Base-by-base conservation (phyloP, 306 rosid species). In the Fragaria nilgerrensis region DNA sequence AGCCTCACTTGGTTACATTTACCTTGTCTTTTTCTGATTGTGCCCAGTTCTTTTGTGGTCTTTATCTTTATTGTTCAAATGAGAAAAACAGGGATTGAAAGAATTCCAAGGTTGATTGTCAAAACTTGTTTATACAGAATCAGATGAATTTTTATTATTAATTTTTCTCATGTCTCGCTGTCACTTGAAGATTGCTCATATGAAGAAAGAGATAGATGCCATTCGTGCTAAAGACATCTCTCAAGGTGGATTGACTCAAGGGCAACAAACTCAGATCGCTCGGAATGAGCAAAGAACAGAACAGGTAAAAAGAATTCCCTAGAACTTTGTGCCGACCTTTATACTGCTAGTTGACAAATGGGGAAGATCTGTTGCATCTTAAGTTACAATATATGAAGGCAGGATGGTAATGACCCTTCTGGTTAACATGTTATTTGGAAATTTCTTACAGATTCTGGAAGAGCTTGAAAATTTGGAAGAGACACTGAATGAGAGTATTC, bases 391-490 rank as follows among this genome's bases (percentile, higher is more conserved):
- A 58, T 58, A 10, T 22, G 16, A 19, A 36, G 64, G 65, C 47
- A 50, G 39, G 36, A 39, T 20, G 1, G 17, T 11, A 13, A 64
- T 43, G 49, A 32, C 32, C 66, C 17, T 72, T 73, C 37, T 22
- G 36, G 22, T 23, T 58, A 23, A 58, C 68, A 41, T 22, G 37
- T 39, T 74, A 41, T 58, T 39, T 74, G 22, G 0, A 22, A n/a
- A 49, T 25, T 52, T 75, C 76, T 79, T 47, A 43, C 75, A 95
- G 97, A 78, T 92, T 70, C 2, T 90, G 86, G 98, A 95, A 88
- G 98, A 92, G 87, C 93, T 95, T 77, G 98, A 95, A 82, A 95
- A 86, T 85, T 85, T 95, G 95, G 98, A 95, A 77, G 98, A 95
- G 86, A 95, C 98, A 9, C 81, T 95, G 80, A 90, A 95, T 87